These are phyloP conservation scores for Cystobasidium slooffiae DNA, from an alignment of 1,284 basidiomycete genomes.

Conservation along the genomic window DNA sequence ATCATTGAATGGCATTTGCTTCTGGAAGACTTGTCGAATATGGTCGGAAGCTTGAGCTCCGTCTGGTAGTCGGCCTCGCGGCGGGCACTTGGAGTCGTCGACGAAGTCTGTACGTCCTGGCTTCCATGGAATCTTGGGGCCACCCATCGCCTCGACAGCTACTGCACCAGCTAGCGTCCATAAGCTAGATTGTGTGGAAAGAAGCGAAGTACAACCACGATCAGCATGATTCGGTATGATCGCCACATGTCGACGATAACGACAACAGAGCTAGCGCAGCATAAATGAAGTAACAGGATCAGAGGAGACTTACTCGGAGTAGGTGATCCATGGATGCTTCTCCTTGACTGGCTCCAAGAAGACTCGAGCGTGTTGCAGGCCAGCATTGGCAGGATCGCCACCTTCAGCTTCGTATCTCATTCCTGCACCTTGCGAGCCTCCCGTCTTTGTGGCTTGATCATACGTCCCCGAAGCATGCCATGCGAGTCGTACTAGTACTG, in stretches of 20 bases:
- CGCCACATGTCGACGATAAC: background rate
- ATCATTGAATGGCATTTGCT: conserved; percentile 59
- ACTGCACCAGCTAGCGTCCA: conserved; percentile 88
- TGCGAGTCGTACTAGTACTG: conserved; percentile 60
- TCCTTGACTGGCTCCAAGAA: conserved; percentile 87
- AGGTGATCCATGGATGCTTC: conserved; percentile 86
- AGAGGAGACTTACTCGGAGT: conserved; percentile 66
- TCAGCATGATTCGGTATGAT: background rate
- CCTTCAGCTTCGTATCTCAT: conserved; percentile 86
- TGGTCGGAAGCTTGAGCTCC: conserved; percentile 82
- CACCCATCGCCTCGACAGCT: conserved; percentile 78
- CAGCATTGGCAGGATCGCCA: conserved; percentile 83
- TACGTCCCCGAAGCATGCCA: conserved; percentile 56
- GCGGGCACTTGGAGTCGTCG: conserved; percentile 64
- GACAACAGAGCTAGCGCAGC: background rate
- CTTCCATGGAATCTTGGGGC: conserved; percentile 83
- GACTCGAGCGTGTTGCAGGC: conserved; percentile 77
- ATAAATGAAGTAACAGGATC: background rate
- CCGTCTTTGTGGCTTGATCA: conserved; percentile 61
- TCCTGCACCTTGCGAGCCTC: conserved; percentile 89
- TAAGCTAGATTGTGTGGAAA: conserved; percentile 30
- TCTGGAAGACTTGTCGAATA: conserved; percentile 64
- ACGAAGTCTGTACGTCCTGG: conserved; percentile 80
- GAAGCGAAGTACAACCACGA: background rate
- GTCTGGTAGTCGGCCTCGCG: conserved; percentile 93